Conservation (phyloP, 768 basidiomycete species). For the Infundibulicybe gibba region DNA sequence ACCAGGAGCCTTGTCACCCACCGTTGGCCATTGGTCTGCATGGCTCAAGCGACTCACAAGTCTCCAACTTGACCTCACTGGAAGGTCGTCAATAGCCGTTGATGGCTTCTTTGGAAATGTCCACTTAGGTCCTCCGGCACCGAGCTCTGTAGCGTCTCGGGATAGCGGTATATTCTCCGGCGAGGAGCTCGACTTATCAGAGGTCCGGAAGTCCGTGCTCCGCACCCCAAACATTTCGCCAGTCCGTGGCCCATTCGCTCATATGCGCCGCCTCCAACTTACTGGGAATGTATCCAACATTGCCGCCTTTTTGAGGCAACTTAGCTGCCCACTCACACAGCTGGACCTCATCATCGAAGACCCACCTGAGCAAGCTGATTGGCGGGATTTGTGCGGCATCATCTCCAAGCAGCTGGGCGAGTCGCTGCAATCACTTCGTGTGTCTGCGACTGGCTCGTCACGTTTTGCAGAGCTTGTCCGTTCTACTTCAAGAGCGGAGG, state of each 20-base stretch:
- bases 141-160: conserved; percentile 60
- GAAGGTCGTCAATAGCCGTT: conserved; percentile 63
- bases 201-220: conserved; percentile 67
- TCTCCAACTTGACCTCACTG: conserved; percentile 70
- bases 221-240: conserved; percentile 60
- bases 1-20: conserved; percentile 69
- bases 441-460: conserved; percentile 65
- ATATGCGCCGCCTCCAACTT: conserved; percentile 58
- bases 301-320: conserved; percentile 66
- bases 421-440: conserved; percentile 56
- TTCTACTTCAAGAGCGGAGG: conserved; percentile 65
- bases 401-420: conserved; percentile 61
- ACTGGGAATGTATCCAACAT: conserved; percentile 71
- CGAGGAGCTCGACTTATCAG: conserved; percentile 75
- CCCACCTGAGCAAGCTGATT: conserved; percentile 69
- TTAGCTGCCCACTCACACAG: conserved; percentile 60
- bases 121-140: conserved; percentile 68
- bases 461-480: conserved; percentile 81
- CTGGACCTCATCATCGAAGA: conserved; percentile 80
- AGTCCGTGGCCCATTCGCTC: conserved; percentile 52
- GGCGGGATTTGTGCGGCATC: conserved; percentile 65
- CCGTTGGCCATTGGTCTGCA: conserved; percentile 72
- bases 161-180: conserved; percentile 79
- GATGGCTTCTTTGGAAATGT: conserved; percentile 78
- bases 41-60: conserved; percentile 57